A percentile compares a stretch with the other conserved stretches of the same genome.
Conservation (phyloP, 768 basidiomycete species). For the Dacryopinax primogenitus region DNA sequence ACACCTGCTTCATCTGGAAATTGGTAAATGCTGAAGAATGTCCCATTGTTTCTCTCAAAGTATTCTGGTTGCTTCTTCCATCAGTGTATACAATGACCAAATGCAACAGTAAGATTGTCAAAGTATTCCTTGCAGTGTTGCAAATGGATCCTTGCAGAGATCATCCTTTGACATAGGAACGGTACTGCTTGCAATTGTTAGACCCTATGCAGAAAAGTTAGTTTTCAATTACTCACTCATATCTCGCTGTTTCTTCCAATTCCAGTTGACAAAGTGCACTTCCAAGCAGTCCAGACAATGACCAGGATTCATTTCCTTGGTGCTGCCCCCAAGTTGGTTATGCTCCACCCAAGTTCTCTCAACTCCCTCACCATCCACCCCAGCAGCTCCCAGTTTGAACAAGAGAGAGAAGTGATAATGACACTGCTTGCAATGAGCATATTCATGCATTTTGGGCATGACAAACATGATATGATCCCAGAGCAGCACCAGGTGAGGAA, state of each 20-base stretch:
- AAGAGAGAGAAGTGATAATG: constrained; percentile 18
- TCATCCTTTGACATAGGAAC: background rate
- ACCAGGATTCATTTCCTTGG: constrained; percentile 18
- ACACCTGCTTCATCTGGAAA: background rate
- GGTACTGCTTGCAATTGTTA: background rate
- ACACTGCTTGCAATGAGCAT: constrained; percentile 20
- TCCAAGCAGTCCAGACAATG: constrained; percentile 10
- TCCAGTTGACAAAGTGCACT: background rate
- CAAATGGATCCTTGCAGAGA: background rate
- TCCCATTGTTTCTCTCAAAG: background rate
- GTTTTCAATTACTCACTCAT: background rate
- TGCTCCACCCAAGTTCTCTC: constrained; percentile 22
- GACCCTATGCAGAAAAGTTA: background rate
- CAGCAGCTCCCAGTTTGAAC: constrained; percentile 18
- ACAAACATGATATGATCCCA: background rate
- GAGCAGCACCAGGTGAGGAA: background rate
- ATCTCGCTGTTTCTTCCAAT: too few species aligned
- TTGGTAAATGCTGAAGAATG: background rate
- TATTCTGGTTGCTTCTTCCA: background rate
- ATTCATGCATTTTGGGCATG: constrained; percentile 18
- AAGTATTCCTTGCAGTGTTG: background rate
- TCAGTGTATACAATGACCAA: background rate
- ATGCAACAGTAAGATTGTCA: background rate
- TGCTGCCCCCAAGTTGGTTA: too few species aligned
- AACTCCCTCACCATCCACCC: constrained; percentile 26